These are phyloP conservation scores for Paraconiothyrium sp. DNA, from an alignment of 2,329 filamentous ascomycete genomes.

Conservation along the genomic window DNA sequence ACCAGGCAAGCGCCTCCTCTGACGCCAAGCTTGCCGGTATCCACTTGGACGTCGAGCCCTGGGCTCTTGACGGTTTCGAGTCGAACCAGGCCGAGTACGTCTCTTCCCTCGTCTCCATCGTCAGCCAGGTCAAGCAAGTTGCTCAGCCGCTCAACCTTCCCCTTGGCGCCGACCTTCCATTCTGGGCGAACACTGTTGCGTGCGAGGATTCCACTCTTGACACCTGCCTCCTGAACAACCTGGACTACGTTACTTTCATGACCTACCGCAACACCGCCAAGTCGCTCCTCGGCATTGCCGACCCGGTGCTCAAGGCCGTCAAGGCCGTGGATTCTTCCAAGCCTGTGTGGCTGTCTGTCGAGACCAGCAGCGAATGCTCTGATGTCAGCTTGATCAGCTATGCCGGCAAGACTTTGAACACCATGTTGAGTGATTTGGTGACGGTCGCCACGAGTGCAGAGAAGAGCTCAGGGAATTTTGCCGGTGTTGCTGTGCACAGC, in stretches of 20 bases:
- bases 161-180: slow-evolving; percentile 21
- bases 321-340: slow-evolving; percentile 2
- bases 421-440: slow-evolving; percentile 14
- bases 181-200: slow-evolving; percentile 21
- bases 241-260: slow-evolving; percentile 23
- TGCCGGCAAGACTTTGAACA: slow-evolving; percentile 17
- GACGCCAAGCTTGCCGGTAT: slow-evolving; percentile 20
- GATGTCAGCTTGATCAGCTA: slow-evolving; percentile 21
- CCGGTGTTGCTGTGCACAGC: slow-evolving; percentile 21
- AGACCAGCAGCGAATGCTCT: slow-evolving; percentile 13
- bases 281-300: slow-evolving; percentile 17
- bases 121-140: slow-evolving; percentile 3
- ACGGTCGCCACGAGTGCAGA: slow-evolving; percentile 13
- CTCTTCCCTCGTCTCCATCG: slow-evolving; percentile 14
- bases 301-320: slow-evolving; percentile 13
- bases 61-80: slow-evolving; percentile 19
- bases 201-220: slow-evolving; percentile 20
- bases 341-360: slow-evolving; percentile 19
- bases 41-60: slow-evolving; percentile 23
- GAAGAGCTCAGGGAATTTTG: slow-evolving; percentile 10
- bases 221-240: slow-evolving; percentile 15
- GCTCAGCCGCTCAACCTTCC: slow-evolving; percentile 13
- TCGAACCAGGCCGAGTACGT: slow-evolving; percentile 18
- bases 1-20: slow-evolving; percentile 15
- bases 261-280: slow-evolving; percentile 20